phyloP scores from a whole-genome alignment of 169 alveolate species.

The Besnoitia besnoiti region DNA sequence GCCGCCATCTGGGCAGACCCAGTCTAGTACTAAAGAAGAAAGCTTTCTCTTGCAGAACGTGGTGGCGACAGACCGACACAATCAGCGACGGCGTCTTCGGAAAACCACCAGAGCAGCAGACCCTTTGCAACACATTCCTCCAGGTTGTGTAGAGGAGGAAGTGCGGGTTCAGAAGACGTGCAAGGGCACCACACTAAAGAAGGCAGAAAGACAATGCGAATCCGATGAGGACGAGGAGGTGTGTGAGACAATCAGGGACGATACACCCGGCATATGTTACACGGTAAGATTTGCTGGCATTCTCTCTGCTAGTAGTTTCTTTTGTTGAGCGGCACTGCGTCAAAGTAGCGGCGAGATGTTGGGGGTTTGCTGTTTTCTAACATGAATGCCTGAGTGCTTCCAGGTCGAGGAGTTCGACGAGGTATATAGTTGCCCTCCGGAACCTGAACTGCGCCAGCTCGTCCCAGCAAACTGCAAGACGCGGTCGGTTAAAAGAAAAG shows the following conservation, averaged over 20 bases:
- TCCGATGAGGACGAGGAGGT: not conserved
- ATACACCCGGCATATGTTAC: not conserved
- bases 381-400: not conserved
- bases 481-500: not conserved
- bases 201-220: not conserved
- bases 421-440: not conserved
- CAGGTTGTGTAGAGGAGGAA: not conserved
- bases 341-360: no score
- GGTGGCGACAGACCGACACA: not conserved
- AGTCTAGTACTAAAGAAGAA: not conserved
- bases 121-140: not conserved
- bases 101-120: not conserved
- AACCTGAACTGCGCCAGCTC: not conserved
- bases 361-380: no score
- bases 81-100: not conserved
- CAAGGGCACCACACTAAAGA: not conserved
- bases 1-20: not conserved
- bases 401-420: slow-evolving; percentile 5
- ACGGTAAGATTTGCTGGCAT: slow-evolving; percentile 4
- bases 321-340: no score
- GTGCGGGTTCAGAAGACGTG: not conserved
- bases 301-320: no score
- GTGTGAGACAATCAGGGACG: not conserved
- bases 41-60: not conserved
- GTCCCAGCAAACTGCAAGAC: slow-evolving; percentile 6